A percentile compares a stretch with the other conserved stretches of the same genome.
These are phyloP conservation scores for Aspergillus quadrilineatus DNA, from an alignment of 2,329 filamentous ascomycete species.

Conservation along the genomic window DNA sequence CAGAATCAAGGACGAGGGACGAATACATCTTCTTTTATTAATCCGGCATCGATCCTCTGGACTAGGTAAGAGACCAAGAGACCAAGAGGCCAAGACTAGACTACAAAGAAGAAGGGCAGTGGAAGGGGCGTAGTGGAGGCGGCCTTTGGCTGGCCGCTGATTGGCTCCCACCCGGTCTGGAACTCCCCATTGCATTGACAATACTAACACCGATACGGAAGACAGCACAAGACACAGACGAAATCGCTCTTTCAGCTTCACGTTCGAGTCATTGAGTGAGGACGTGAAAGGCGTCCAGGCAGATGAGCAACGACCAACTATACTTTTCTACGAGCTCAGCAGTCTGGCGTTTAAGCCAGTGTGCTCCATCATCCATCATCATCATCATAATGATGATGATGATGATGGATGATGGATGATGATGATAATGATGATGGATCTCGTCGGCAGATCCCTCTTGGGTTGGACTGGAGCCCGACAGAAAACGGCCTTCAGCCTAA, in stretches of 20 bases:
- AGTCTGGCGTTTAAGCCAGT: not conserved
- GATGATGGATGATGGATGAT: too few species aligned
- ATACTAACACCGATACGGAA: too few species aligned
- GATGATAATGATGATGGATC: not conserved
- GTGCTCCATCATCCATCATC: not conserved
- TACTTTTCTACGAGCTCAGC: not conserved
- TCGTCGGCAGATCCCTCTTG: not conserved
- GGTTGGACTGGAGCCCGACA: slow-evolving; percentile 21
- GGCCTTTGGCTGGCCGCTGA: not conserved
- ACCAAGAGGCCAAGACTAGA: not conserved
- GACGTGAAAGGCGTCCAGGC: too few species aligned
- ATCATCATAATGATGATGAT: too few species aligned
- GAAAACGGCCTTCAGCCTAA: slow-evolving; percentile 24
- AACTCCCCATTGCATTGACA: not conserved
- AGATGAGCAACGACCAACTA: not conserved
- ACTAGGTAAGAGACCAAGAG: not conserved
- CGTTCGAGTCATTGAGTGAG: too few species aligned
- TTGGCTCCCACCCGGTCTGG: slow-evolving; percentile 3
- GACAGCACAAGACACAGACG: too few species aligned
- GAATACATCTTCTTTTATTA: slow-evolving; percentile 3
- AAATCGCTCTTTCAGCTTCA: too few species aligned
- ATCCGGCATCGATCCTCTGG: not conserved
- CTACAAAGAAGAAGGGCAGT: not conserved
- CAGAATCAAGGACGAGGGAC: not conserved
- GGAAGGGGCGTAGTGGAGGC: not conserved